A percentile compares a stretch with the other conserved stretches of the same genome.
These are phyloP conservation scores for Penicillium sp. DNA, from an alignment of 2,329 filamentous ascomycete genomes.

Conservation along the genomic window DNA sequence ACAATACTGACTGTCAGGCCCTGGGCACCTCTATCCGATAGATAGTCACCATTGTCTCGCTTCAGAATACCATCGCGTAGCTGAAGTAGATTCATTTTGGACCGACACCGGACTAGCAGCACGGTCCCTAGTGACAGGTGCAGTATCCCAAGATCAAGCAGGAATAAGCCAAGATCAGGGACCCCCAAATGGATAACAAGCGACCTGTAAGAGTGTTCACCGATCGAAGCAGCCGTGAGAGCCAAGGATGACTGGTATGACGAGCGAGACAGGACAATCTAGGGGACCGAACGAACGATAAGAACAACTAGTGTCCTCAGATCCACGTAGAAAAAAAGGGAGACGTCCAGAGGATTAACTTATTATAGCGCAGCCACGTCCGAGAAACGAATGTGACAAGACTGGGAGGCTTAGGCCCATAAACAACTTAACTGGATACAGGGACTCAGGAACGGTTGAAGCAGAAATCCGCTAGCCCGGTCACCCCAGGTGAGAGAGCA, in stretches of 20 bases:
- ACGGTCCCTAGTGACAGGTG: no score
- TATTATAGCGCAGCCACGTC: conserved; percentile 8
- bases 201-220: no score
- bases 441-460: conserved; percentile 8
- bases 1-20: conserved; percentile 28
- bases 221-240: no score
- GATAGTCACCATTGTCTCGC: conserved; percentile 14
- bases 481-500: conserved; percentile 11
- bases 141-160: no score
- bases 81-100: conserved; percentile 16
- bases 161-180: no score
- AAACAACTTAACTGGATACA: conserved; percentile 12
- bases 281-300: conserved; percentile 8
- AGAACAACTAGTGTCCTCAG: conserved; percentile 2
- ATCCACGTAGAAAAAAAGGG: conserved; percentile 1
- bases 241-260: no score
- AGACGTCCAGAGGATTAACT: not conserved
- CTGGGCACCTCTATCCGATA: conserved; percentile 25
- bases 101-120: not conserved
- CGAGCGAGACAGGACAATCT: no score
- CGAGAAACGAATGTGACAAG: not conserved
- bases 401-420: conserved; percentile 4
- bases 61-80: conserved; percentile 17
- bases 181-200: no score
- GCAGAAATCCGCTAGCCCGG: conserved; percentile 15